These are phyloP conservation scores for Saturnispora diversa DNA, from an alignment of 805 yeast species.

Conservation along the genomic window DNA sequence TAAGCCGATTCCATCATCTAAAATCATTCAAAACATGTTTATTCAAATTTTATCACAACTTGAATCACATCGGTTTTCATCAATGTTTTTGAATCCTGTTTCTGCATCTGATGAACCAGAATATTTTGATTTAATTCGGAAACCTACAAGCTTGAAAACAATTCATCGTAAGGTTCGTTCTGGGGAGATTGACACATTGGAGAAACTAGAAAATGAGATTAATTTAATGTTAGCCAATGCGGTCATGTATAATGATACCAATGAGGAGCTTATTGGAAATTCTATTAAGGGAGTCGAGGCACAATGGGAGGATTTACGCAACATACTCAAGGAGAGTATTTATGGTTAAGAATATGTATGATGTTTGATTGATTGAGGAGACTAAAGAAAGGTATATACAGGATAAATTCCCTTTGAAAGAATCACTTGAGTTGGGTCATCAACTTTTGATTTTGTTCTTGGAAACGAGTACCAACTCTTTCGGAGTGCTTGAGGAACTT, in stretches of 20 bases:
- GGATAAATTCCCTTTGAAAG: not conserved
- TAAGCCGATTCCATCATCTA: slow-evolving; percentile 18
- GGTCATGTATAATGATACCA: slow-evolving; percentile 65
- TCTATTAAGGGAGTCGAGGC: slow-evolving; percentile 65
- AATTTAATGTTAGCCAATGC: slow-evolving; percentile 78
- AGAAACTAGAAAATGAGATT: slow-evolving; percentile 57
- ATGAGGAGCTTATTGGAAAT: slow-evolving; percentile 47
- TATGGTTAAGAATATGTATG: not conserved
- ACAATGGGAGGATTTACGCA: slow-evolving; percentile 50
- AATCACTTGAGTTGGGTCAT: slow-evolving; percentile 53
- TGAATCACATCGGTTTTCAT: slow-evolving; percentile 62
- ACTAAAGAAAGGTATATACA: slow-evolving; percentile 3
- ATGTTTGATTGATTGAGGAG: not conserved
- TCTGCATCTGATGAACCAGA: slow-evolving; percentile 59
- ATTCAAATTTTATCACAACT: slow-evolving; percentile 55
- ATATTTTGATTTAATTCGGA: slow-evolving; percentile 50
- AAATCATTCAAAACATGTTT: slow-evolving; percentile 55
- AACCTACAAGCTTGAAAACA: slow-evolving; percentile 63
- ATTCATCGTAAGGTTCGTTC: slow-evolving; percentile 51
- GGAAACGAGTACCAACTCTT: slow-evolving; percentile 98
- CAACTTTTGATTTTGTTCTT: slow-evolving; percentile 79
- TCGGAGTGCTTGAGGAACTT: slow-evolving; percentile 97
- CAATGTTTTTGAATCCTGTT: slow-evolving; percentile 67
- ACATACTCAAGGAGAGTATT: slow-evolving; percentile 46
- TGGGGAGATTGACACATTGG: slow-evolving; percentile 41